These are phyloP conservation scores for Suillus occidentalis DNA, from an alignment of 768 basidiomycete species.

Conservation along the genomic window DNA sequence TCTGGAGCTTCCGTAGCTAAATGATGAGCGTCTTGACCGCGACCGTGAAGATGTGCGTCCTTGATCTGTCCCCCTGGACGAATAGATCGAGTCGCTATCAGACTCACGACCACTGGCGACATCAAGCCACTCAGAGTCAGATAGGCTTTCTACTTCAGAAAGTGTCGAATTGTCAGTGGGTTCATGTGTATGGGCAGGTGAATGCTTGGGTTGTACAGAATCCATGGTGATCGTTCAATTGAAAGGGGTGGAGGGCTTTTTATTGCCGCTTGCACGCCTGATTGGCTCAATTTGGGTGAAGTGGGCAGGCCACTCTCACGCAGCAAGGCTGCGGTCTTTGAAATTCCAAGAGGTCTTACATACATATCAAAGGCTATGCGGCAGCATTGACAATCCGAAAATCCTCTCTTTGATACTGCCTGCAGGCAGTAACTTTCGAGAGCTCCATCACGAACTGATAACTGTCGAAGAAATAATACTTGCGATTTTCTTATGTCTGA, in stretches of 20 bases:
- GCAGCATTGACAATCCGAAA: not conserved
- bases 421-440: conserved; percentile 5
- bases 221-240: conserved; percentile 16
- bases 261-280: conserved; percentile 19
- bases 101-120: conserved; percentile 64
- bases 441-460: conserved; percentile 18
- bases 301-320: conserved; percentile 13
- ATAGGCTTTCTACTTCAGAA: conserved; percentile 65
- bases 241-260: conserved; percentile 32
- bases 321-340: conserved; percentile 2
- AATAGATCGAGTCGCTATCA: conserved; percentile 67
- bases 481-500: conserved; percentile 33
- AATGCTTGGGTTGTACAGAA: conserved; percentile 21
- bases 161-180: conserved; percentile 42
- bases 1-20: conserved; percentile 67
- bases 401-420: not conserved
- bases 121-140: conserved; percentile 86
- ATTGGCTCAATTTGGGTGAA: conserved; percentile 13
- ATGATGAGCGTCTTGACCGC: conserved; percentile 66
- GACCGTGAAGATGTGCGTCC: conserved; percentile 52
- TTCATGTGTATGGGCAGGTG: conserved; percentile 28
- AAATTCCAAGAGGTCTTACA: not conserved
- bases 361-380: not conserved
- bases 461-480: conserved; percentile 45
- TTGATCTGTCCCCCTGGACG: conserved; percentile 57